phyloP scores from a whole-genome alignment of 1,284 basidiomycete species.

The Trametes polyzona region DNA sequence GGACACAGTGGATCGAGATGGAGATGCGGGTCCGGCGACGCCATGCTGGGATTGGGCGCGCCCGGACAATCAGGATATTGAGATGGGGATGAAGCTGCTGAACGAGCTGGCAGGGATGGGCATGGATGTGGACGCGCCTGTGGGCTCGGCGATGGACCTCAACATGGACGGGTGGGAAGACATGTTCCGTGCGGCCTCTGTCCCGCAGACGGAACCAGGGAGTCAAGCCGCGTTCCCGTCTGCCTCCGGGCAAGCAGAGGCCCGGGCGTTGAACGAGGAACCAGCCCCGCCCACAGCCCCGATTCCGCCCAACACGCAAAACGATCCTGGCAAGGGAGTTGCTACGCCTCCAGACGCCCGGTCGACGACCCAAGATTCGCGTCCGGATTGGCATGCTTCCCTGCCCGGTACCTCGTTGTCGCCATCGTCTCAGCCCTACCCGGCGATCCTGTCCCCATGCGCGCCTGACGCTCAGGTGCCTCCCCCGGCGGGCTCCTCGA shows the following conservation, averaged over 20 bases:
- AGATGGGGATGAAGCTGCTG: constrained; percentile 21
- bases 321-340: neutral
- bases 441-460: neutral
- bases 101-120: constrained; percentile 27
- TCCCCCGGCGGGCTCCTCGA: neutral
- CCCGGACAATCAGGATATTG: constrained; percentile 5
- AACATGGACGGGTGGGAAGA: constrained; percentile 8
- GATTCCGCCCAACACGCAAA: no score
- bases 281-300: neutral
- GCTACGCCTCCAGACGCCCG: neutral
- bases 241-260: neutral
- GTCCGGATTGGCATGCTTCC: neutral
- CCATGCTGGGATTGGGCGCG: constrained; percentile 24
- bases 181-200: neutral
- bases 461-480: neutral
- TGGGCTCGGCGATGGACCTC: constrained; percentile 15
- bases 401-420: neutral
- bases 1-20: constrained; percentile 35
- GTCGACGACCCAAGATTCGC: neutral
- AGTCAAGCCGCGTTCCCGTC: neutral
- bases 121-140: constrained; percentile 27
- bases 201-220: neutral
- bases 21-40: constrained; percentile 22
- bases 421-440: no score
- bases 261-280: neutral